phyloP scores from a whole-genome alignment of 495 filamentous ascomycete genomes.

The Penicillium canescens region DNA sequence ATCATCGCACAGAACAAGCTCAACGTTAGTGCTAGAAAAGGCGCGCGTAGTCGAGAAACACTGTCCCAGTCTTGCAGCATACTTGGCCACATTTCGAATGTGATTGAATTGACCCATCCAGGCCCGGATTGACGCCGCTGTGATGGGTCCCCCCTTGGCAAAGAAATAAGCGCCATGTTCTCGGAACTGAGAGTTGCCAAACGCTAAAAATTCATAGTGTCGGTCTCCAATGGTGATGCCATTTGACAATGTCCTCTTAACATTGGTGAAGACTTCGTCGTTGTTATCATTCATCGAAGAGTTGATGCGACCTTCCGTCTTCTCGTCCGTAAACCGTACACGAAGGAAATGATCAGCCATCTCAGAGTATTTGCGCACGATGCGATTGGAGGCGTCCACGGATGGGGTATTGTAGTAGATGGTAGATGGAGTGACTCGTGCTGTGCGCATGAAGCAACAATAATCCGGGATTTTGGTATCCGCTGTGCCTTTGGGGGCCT shows the following conservation, averaged over 20 bases:
- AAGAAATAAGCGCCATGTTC: slow-evolving; percentile 94
- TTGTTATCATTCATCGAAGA: slow-evolving; percentile 54
- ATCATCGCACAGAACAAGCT: slow-evolving; percentile 56
- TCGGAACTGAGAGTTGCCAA: slow-evolving; percentile 92
- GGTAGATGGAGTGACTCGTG: slow-evolving; percentile 78
- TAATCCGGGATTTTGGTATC: slow-evolving; percentile 63
- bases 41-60: slow-evolving; percentile 92
- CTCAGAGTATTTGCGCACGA: slow-evolving; percentile 69
- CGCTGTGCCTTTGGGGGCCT: slow-evolving; percentile 41
- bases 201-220: slow-evolving; percentile 88
- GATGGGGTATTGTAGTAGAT: slow-evolving; percentile 75
- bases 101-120: slow-evolving; percentile 89
- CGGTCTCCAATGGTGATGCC: slow-evolving; percentile 82
- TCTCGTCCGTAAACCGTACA: slow-evolving; percentile 87
- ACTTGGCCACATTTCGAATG: slow-evolving; percentile 78
- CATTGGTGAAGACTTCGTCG: slow-evolving; percentile 72
- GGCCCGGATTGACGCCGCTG: slow-evolving; percentile 71
- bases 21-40: slow-evolving; percentile 45
- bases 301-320: slow-evolving; percentile 59
- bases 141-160: slow-evolving; percentile 57
- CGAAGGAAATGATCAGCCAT: slow-evolving; percentile 84
- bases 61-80: slow-evolving; percentile 85
- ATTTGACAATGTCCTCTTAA: slow-evolving; percentile 68
- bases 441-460: slow-evolving; percentile 74
- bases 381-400: slow-evolving; percentile 84